Conservation (phyloP, 2,329 filamentous ascomycete species). For the Orbilia ellipsospora region DNA sequence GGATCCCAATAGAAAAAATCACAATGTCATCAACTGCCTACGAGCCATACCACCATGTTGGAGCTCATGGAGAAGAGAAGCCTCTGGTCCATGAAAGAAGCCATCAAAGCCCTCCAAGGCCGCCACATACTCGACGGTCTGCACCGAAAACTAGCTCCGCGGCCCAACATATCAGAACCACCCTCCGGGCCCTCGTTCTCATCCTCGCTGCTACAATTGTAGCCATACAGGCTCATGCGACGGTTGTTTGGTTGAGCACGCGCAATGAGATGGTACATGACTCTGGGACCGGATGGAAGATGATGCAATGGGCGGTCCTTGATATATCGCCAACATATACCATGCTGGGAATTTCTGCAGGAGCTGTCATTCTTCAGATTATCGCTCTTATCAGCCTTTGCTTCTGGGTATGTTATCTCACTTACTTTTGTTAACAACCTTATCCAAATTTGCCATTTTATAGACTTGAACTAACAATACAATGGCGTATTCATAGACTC, state of each 20-base stretch:
- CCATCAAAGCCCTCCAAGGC: not conserved
- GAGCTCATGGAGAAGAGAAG: not conserved
- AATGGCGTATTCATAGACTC: not conserved
- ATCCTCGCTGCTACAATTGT: constrained; percentile 7
- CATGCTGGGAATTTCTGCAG: not conserved
- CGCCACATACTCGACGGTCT: not conserved
- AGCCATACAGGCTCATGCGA: not conserved
- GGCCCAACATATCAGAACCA: not conserved
- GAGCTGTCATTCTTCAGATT: not conserved
- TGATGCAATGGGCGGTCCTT: constrained; percentile 11
- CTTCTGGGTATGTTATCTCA: not conserved
- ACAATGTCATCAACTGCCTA: not conserved
- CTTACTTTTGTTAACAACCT: not conserved
- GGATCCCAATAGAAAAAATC: too few species aligned
- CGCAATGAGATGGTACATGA: not conserved
- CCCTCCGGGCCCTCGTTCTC: not conserved
- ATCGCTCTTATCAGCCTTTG: not conserved
- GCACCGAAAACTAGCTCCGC: not conserved
- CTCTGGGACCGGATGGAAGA: not conserved
- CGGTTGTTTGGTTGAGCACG: constrained; percentile 1
- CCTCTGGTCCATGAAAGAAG: not conserved
- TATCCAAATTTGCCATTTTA: not conserved
- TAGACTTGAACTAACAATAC: too few species aligned
- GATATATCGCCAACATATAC: not conserved
- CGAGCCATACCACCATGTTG: not conserved